Evolutionary conservation across 805 yeast species (phyloP).

Genomic region (Nakazawaea wickerhamii): DNA sequence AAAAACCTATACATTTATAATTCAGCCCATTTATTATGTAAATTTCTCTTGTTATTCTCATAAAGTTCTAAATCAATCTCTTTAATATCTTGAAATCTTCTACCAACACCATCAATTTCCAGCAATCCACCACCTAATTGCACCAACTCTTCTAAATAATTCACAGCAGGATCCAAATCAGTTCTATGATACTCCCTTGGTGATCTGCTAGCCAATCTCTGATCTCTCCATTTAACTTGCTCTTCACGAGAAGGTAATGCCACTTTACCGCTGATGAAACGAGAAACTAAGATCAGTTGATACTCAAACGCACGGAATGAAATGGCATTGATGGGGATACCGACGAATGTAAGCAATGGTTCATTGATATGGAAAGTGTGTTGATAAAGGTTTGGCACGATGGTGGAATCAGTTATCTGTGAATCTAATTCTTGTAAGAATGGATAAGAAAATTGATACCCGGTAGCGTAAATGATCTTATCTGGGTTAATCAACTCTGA

Average conservation of each 20-base stretch:
- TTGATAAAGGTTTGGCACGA: conserved; percentile 26
- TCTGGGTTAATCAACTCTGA: conserved; percentile 17
- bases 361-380: conserved; percentile 30
- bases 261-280: conserved; percentile 28
- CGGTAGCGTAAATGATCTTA: conserved; percentile 23
- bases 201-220: conserved; percentile 25
- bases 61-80: conserved; percentile 4
- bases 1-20: too few species aligned
- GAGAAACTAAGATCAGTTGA: conserved; percentile 32
- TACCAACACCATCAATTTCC: conserved; percentile 2
- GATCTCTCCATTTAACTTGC: conserved; percentile 27
- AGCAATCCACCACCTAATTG: conserved; percentile 24
- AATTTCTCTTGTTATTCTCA: background rate
- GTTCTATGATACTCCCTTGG: conserved; percentile 28
- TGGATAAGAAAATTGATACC: conserved; percentile 22
- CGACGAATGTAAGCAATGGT: conserved; percentile 30
- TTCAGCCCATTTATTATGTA: background rate
- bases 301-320: conserved; percentile 36
- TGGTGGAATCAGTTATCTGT: conserved; percentile 23
- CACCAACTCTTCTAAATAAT: conserved; percentile 22
- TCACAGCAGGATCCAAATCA: conserved; percentile 27
- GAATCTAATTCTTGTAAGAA: conserved; percentile 20
- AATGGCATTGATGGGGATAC: conserved; percentile 33
- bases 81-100: conserved; percentile 8
- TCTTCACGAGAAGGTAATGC: conserved; percentile 25